Conservation (phyloP, 2,329 filamentous ascomycete genomes). For the Piedraia hortae region DNA sequence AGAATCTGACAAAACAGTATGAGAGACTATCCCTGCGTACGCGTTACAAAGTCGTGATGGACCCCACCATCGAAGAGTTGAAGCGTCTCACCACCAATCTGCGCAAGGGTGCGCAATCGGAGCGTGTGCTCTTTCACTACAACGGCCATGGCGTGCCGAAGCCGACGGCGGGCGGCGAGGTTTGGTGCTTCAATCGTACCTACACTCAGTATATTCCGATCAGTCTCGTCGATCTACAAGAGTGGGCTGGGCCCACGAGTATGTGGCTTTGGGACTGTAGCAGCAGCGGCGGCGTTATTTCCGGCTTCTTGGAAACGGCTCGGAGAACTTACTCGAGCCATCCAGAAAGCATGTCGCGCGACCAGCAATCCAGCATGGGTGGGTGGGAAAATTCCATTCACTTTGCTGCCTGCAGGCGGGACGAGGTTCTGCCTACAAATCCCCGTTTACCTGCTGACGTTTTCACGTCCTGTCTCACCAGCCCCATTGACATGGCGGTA, state of each 20-base stretch:
- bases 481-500: constrained; percentile 88
- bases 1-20: constrained; percentile 85
- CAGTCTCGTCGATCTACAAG: constrained; percentile 78
- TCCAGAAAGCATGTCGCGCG: constrained; percentile 42
- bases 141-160: constrained; percentile 94
- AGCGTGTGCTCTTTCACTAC: constrained; percentile 91
- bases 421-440: constrained; percentile 84
- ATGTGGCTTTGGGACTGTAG: constrained; percentile 97
- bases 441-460: constrained; percentile 78
- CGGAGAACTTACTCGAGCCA: constrained; percentile 88
- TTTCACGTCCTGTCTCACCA: constrained; percentile 87
- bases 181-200: constrained; percentile 98
- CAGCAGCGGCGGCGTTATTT: constrained; percentile 81
- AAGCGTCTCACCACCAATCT: constrained; percentile 87
- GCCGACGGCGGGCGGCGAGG: constrained; percentile 81
- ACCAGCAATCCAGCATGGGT: constrained; percentile 17
- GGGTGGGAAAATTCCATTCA: constrained; percentile 77
- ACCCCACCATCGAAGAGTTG: constrained; percentile 89
- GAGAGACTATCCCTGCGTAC: constrained; percentile 84
- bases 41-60: constrained; percentile 90
- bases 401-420: constrained; percentile 67
- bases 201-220: constrained; percentile 98
- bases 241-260: constrained; percentile 84
- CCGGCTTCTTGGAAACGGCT: constrained; percentile 80
- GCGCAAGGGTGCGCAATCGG: constrained; percentile 77